Conservation (phyloP, 2,329 filamentous ascomycete species). For the Claviceps sp. region DNA sequence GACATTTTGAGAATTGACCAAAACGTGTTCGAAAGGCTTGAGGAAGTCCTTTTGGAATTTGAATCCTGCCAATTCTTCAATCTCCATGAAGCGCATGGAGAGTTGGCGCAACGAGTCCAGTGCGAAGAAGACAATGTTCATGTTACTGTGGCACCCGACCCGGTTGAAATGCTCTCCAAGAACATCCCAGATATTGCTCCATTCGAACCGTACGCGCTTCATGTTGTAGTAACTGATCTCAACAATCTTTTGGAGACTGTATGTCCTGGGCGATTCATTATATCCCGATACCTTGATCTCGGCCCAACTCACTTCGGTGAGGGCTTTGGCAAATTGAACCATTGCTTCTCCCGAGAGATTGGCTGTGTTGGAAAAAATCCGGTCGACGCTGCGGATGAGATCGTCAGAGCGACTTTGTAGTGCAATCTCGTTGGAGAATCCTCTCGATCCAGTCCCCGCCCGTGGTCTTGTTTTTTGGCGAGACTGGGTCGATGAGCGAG, state of each 20-base stretch:
- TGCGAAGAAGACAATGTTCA: conserved; percentile 93
- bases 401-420: conserved; percentile 87
- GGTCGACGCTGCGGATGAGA: conserved; percentile 82
- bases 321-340: conserved; percentile 80
- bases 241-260: conserved; percentile 94
- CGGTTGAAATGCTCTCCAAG: conserved; percentile 98
- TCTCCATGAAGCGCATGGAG: conserved; percentile 98
- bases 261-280: conserved; percentile 89
- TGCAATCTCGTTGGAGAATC: conserved; percentile 66
- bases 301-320: conserved; percentile 97
- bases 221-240: conserved; percentile 99
- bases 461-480: conserved; percentile 32
- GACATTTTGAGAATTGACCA: conserved; percentile 81
- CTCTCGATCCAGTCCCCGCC: conserved; percentile 46
- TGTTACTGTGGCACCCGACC: conserved; percentile 93
- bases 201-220: conserved; percentile 94
- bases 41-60: conserved; percentile 99
- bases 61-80: conserved; percentile 94
- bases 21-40: conserved; percentile 95
- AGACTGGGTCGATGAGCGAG: conserved; percentile 55
- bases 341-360: conserved; percentile 90
- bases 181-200: conserved; percentile 95
- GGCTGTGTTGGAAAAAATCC: conserved; percentile 93
- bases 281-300: conserved; percentile 96
- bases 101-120: conserved; percentile 89